phyloP scores from a whole-genome alignment of 2,329 filamentous ascomycete genomes.

The Trichoderma atroviride region DNA sequence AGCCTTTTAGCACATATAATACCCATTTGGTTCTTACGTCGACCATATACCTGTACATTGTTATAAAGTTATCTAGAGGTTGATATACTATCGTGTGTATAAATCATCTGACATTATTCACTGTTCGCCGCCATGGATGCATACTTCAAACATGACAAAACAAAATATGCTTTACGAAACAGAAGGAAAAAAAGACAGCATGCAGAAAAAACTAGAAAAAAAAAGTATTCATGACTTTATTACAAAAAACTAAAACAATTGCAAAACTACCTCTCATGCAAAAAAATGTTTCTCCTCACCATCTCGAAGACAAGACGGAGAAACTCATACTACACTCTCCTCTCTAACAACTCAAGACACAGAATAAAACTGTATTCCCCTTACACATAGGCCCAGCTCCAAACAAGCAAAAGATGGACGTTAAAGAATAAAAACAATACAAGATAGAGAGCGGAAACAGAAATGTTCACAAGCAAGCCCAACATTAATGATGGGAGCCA shows the following conservation, averaged over 20 bases:
- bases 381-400: background rate
- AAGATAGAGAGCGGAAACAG: background rate
- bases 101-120: background rate
- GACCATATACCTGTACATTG: background rate
- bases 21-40: constrained; percentile 10
- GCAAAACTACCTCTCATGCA: constrained; percentile 1
- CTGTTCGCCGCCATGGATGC: no score
- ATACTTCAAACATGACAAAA: background rate
- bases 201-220: background rate
- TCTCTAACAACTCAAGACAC: constrained; percentile 18
- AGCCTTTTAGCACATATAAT: background rate
- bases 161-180: background rate
- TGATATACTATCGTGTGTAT: background rate
- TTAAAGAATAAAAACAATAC: background rate
- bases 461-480: background rate
- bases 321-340: background rate
- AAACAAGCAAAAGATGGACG: background rate
- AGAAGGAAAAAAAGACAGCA: background rate
- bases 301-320: background rate
- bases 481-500: background rate
- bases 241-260: constrained; percentile 16
- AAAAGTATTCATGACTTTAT: constrained; percentile 12
- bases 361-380: constrained; percentile 9
- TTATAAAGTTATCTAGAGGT: background rate
- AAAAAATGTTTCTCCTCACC: background rate